A percentile compares a stretch with the other conserved stretches of the same genome.
phyloP scores from a whole-genome alignment of 164 flowering plant genomes.

The Annona cherimola region DNA sequence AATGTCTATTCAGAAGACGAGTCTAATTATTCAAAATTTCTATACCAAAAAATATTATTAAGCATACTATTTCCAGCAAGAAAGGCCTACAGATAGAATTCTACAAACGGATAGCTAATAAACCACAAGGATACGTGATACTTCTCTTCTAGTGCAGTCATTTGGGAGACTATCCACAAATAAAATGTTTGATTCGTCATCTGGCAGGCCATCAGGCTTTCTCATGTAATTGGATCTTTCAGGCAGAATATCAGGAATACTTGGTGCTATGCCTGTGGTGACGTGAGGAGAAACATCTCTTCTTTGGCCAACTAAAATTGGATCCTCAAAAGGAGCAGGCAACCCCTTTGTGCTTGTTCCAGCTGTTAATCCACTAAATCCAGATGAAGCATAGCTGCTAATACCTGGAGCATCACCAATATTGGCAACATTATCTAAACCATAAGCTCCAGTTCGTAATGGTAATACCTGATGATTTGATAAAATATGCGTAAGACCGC shows the following conservation, averaged over 20 bases:
- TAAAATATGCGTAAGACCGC: background rate
- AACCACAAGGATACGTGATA: slow-evolving; percentile 64
- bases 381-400: slow-evolving; percentile 30
- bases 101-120: background rate
- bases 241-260: slow-evolving; percentile 26
- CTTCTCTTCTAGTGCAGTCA: slow-evolving; percentile 79
- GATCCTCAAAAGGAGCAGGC: slow-evolving; percentile 34
- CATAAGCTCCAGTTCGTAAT: slow-evolving; percentile 33
- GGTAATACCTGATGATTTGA: slow-evolving; percentile 12
- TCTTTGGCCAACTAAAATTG: slow-evolving; percentile 29
- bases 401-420: no score
- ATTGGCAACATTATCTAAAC: slow-evolving; percentile 25
- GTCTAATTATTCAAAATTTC: no score
- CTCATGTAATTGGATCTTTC: slow-evolving; percentile 32
- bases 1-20: no score
- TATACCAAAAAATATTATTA: no score
- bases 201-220: slow-evolving; percentile 25
- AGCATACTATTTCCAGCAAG: no score
- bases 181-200: slow-evolving; percentile 45
- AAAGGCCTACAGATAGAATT: background rate
- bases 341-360: slow-evolving; percentile 30
- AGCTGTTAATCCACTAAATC: slow-evolving; percentile 27
- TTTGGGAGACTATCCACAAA: slow-evolving; percentile 73
- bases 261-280: slow-evolving; percentile 21
- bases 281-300: slow-evolving; percentile 30